Conservation (phyloP, 495 filamentous ascomycete genomes). For the Penicillium robsamsonii region DNA sequence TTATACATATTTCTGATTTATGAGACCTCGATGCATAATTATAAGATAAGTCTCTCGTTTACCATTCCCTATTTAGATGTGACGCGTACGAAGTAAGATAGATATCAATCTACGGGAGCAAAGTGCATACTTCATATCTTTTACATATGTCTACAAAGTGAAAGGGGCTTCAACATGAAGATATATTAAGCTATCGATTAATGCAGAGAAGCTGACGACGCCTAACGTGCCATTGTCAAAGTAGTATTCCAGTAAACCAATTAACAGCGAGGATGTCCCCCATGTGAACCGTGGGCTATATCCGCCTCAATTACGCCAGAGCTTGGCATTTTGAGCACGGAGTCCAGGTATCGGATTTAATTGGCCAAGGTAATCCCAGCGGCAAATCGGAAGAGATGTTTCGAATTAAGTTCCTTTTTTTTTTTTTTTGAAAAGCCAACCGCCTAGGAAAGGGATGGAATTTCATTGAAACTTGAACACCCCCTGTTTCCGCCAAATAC, state of each 20-base stretch:
- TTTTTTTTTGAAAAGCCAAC: background rate
- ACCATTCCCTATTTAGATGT: no score
- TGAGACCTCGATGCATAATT: no score
- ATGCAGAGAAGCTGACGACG: constrained; percentile 6
- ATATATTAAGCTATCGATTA: constrained; percentile 1
- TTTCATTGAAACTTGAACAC: background rate
- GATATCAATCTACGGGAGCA: no score
- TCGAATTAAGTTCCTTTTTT: background rate
- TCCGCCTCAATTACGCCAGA: constrained; percentile 7
- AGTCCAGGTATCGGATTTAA: background rate
- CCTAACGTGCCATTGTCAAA: background rate
- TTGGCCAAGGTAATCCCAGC: background rate
- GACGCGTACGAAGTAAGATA: no score
- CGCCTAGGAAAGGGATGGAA: constrained; percentile 5
- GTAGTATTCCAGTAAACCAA: background rate
- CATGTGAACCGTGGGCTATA: constrained; percentile 5
- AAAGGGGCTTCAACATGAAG: background rate
- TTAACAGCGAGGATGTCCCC: background rate
- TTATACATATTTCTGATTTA: no score
- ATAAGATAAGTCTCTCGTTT: no score
- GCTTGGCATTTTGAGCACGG: background rate
- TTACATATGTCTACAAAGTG: no score
- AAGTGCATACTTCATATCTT: no score
- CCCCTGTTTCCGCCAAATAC: constrained; percentile 1
- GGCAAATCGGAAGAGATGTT: background rate